Conservation (phyloP, 2,329 filamentous ascomycete species). For the Fusarium cyanostomum region DNA sequence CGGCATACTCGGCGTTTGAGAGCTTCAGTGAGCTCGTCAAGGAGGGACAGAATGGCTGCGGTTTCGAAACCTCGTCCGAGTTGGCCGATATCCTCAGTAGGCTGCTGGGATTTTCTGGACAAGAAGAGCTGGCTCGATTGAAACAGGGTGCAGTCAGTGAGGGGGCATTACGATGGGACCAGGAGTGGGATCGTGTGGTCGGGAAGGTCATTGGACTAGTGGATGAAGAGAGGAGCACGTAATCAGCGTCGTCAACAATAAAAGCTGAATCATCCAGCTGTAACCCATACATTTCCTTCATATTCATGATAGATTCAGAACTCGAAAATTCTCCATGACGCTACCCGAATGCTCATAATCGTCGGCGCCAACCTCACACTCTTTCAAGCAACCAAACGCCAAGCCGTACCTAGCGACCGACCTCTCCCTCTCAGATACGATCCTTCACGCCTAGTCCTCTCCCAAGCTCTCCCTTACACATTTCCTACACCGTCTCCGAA, state of each 20-base stretch:
- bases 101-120: constrained; percentile 66
- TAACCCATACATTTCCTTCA: constrained; percentile 6
- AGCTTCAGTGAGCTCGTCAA: constrained; percentile 92
- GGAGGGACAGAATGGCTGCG: constrained; percentile 85
- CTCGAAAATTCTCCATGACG: constrained; percentile 33
- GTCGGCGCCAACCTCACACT: constrained; percentile 12
- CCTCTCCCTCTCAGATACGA: neutral
- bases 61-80: constrained; percentile 78
- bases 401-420: constrained; percentile 5
- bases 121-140: constrained; percentile 66
- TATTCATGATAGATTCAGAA: constrained; percentile 24
- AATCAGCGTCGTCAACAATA: neutral
- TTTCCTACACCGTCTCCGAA: constrained; percentile 78
- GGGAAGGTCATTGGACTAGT: constrained; percentile 72
- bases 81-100: constrained; percentile 70
- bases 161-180: constrained; percentile 83
- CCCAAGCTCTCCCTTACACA: constrained; percentile 85
- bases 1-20: constrained; percentile 85
- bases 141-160: constrained; percentile 78
- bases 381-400: constrained; percentile 21
- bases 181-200: constrained; percentile 89
- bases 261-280: neutral
- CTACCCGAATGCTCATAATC: constrained; percentile 29
- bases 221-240: constrained; percentile 27
- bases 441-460: constrained; percentile 61